Evolutionary conservation across 2,329 filamentous ascomycete species (phyloP).

Genomic region (Fusarium virguliforme): DNA sequence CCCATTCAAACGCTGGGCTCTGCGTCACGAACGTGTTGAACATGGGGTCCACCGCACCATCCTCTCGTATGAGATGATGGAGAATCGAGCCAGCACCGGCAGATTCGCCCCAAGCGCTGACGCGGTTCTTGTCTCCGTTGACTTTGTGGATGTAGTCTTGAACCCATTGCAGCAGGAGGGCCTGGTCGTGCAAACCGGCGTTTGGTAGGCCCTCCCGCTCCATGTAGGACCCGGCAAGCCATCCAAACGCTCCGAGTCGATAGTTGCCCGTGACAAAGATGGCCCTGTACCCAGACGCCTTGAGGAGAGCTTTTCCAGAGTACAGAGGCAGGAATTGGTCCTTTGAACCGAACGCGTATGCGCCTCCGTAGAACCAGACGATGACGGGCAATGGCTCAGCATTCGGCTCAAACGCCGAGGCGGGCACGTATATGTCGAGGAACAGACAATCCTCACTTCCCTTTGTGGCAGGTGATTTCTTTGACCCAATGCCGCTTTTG

Average conservation of each 20-base stretch:
- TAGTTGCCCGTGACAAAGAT: conserved; percentile 67
- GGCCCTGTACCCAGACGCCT: neutral
- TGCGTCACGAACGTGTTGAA: neutral
- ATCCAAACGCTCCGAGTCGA: conserved; percentile 66
- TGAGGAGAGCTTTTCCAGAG: neutral
- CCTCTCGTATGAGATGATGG: conserved; percentile 59
- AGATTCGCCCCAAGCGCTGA: conserved; percentile 67
- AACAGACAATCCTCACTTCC: conserved; percentile 15
- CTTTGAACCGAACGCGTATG: conserved; percentile 7
- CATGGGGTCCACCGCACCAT: neutral
- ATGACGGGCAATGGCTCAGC: neutral
- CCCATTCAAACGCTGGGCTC: neutral
- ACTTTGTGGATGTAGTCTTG: conserved; percentile 63
- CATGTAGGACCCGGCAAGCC: conserved; percentile 63
- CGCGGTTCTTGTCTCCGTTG: conserved; percentile 63
- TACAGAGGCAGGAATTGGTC: neutral
- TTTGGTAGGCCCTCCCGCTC: conserved; percentile 62
- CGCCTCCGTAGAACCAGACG: conserved; percentile 11
- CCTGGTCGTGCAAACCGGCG: conserved; percentile 61
- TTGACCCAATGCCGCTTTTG: neutral
- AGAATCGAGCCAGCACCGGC: conserved; percentile 67
- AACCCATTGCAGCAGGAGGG: conserved; percentile 65
- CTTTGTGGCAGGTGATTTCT: too few relatives aligned
- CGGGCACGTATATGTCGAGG: conserved; percentile 11
- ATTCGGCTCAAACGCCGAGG: neutral